phyloP scores from a whole-genome alignment of 768 basidiomycete species.

The Calocybe cyanea region DNA sequence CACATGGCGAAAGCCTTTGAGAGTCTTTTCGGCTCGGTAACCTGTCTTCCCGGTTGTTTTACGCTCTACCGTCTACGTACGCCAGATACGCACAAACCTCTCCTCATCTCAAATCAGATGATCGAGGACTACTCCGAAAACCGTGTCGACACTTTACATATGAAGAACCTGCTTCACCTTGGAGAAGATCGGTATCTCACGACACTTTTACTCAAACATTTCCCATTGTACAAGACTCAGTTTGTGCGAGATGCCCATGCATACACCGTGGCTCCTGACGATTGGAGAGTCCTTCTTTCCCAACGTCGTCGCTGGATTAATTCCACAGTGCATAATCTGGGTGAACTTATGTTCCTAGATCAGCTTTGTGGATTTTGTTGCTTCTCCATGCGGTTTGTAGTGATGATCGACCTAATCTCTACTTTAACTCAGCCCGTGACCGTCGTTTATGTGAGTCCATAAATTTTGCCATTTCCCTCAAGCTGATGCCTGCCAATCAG shows the following conservation, averaged over 20 bases:
- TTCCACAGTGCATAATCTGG: conserved; percentile 96
- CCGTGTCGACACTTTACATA: conserved; percentile 94
- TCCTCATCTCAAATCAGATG: conserved; percentile 88
- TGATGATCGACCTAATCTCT: conserved; percentile 93
- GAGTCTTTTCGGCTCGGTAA: conserved; percentile 93
- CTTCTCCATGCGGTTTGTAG: conserved; percentile 98
- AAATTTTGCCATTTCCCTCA: conserved; percentile 3
- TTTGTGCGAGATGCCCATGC: conserved; percentile 95
- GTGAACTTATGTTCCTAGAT: conserved; percentile 88
- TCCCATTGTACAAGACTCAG: conserved; percentile 91
- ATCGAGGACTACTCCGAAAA: conserved; percentile 94
- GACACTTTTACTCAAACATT: conserved; percentile 92
- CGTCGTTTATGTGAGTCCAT: conserved; percentile 75
- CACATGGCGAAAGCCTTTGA: conserved; percentile 99
- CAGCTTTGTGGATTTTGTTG: conserved; percentile 96
- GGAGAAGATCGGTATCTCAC: conserved; percentile 99
- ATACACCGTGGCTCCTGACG: conserved; percentile 91
- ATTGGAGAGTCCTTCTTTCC: conserved; percentile 90
- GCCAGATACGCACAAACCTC: conserved; percentile 91
- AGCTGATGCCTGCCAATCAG: conserved; percentile 35
- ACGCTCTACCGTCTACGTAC: conserved; percentile 94
- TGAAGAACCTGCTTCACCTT: conserved; percentile 96
- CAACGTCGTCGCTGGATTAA: conserved; percentile 99
- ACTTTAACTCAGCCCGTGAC: conserved; percentile 84
- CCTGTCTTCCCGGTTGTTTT: conserved; percentile 98